Base-by-base conservation (phyloP, 352 stramenopile species). In the Globisporangium spiculum region DNA sequence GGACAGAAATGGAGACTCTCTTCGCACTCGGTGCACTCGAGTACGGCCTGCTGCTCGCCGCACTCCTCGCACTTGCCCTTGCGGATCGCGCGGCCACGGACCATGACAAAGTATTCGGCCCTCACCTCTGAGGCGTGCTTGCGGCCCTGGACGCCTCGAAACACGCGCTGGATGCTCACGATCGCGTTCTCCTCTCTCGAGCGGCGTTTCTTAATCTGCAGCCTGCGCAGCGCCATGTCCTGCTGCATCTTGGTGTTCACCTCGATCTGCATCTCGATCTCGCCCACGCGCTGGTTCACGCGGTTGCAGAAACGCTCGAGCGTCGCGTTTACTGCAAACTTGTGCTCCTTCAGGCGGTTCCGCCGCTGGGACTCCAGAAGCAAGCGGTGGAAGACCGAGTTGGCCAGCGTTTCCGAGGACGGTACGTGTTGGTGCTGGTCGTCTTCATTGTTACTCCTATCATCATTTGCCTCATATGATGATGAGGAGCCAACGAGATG, bases 11-110 rank as follows among this genome's bases (percentile, higher is more conserved):
- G 84, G 14, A 79, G 20, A 53, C 77, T 86, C 60, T 91, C 82
- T 55, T 91, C 75, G 54, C 86, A 94, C 63, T 91, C 72, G 9
- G 76, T 58, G 56, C 84, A 94, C 66, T 86, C 73, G 3, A 94
- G 72, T 57, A 92, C 86, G 20, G 86, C 86, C 30, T 71, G 75
- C 34, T 86, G 67, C n/a, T 89, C 80, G 20, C 79, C 83, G 63
- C 86, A 92, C 58, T 94, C 86, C 65, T 92, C 82, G 54, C 86
- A 92, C 60, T 75, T 83, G 1, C 86, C 86, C 22, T 81, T 84
- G 34, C 84, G 86, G 65, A 92, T 84, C 16, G 81, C 78, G 36
- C 83, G 79, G 6, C 84, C 86, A 60, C 80, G 81, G 9, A 92
- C 82, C 77, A 87, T 79, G 10, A 92, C 81, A 61, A 92, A 92